Base-by-base conservation (phyloP, 768 basidiomycete species). In the Termitomyces eurrhizus region DNA sequence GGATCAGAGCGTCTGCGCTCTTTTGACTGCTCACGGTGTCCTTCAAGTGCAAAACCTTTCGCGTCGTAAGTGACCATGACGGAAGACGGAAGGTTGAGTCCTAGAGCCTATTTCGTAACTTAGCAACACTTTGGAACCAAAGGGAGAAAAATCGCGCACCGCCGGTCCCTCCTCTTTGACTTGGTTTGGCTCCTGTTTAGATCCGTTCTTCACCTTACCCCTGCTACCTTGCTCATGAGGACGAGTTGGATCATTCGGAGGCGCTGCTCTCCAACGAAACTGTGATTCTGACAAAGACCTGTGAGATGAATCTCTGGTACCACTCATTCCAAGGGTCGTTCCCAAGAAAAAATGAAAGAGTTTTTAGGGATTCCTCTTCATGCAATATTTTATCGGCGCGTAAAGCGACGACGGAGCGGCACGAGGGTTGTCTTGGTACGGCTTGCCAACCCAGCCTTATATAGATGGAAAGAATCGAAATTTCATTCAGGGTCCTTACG, bases 281-380 rank as follows among this genome's bases (percentile, higher is more conserved):
- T 60, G 59, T 8, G 59, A 55, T 24, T 60, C 59, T 26, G 46
- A 39, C 46, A 60, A 55, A 21, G 52, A 37, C 53, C 59, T 60
- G 4, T 37, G 21, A 32, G 59, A 29, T 33, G 59, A 32, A 12
- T 60, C 59, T 41, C 8, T 44, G 26, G 35, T 41, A 3, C 12
- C 29, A 13, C n/a, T 60, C 59, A 60, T 60, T 46, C 16, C 57
- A 55, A 42, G 32, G 18, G 16, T 42, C 18, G 26, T 12, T 32
- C 39, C 39, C 52, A 14, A 46, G 33, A 7, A 32, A 56, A 9
- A 56, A 45, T 58, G 4, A 16, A 16, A 51, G 42, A 12, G 9
- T 37, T 37, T 3, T 58, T 12, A 46, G 39, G 12, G 4, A 13
- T 53, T 21, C 18, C 26, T 21, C n/a, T 21, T 52, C 58, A 59